Conservation (phyloP, 371 early-diverging fungal genomes). For the Actinomortierella ambigua region DNA sequence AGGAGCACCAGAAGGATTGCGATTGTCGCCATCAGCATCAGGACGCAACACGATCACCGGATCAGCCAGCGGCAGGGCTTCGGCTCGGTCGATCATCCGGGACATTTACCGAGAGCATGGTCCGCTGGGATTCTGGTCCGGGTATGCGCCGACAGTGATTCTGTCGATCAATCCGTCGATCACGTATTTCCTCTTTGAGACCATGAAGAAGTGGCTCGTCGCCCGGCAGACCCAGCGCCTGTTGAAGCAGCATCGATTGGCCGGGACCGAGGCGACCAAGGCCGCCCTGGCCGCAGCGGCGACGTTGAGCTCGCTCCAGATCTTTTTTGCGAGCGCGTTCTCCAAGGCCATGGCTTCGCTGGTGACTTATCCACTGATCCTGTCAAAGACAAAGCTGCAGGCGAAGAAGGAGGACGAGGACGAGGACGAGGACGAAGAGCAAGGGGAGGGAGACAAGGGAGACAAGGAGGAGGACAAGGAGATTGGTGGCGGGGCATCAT, state of each 20-base stretch:
- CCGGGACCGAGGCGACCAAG: conserved; percentile 4
- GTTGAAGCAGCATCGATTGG: neutral
- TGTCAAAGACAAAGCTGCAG: conserved; percentile 54
- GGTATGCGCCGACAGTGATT: conserved; percentile 63
- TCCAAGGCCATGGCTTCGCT: conserved; percentile 63
- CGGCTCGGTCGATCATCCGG: conserved; percentile 25
- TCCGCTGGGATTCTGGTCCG: conserved; percentile 63
- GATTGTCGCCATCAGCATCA: too few species aligned
- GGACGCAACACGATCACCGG: too few species aligned
- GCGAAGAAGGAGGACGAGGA: conserved; percentile 20
- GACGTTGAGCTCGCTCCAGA: conserved; percentile 49
- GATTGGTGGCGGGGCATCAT: too few species aligned
- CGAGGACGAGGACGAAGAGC: conserved; percentile 7
- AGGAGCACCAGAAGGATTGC: conserved; percentile 21
- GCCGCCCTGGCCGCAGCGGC: conserved; percentile 34
- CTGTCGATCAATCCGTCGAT: conserved; percentile 65
- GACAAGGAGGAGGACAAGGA: conserved; percentile 15
- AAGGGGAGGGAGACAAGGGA: conserved; percentile 2
- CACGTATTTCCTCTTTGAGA: conserved; percentile 67
- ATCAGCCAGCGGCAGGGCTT: too few species aligned
- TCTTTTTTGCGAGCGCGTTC: conserved; percentile 62
- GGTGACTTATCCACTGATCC: conserved; percentile 65
- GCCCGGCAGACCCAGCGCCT: conserved; percentile 16
- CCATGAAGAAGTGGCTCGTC: conserved; percentile 51
- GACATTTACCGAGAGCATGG: conserved; percentile 57